A percentile compares a stretch with the other conserved stretches of the same genome.
Conservation (phyloP, 164 flowering plant species). For the Warburgia ugandensis region DNA sequence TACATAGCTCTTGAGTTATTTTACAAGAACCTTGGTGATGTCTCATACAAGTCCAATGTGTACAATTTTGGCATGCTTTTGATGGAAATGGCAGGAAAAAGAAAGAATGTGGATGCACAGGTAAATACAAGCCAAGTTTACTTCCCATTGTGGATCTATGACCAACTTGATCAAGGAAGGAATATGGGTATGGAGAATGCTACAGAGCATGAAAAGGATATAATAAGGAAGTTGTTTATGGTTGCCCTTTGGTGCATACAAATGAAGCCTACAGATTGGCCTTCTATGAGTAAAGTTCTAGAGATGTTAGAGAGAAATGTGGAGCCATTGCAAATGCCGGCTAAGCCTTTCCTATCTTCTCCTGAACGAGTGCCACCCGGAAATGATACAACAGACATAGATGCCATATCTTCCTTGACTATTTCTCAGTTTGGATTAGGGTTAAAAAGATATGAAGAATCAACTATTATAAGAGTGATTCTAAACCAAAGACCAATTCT, state of each 20-base stretch:
- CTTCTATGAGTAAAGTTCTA: constrained; percentile 5
- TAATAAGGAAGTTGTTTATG: not conserved
- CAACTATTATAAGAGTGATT: too few relatives aligned
- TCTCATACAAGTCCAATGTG: constrained; percentile 1
- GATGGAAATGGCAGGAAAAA: constrained; percentile 6
- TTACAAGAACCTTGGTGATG: not conserved
- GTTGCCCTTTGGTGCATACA: constrained; percentile 7
- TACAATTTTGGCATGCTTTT: constrained; percentile 7
- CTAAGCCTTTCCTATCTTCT: constrained; percentile 5
- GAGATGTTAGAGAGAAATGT: constrained; percentile 2
- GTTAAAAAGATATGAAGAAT: too few relatives aligned
- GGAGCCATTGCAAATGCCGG: constrained; percentile 1
- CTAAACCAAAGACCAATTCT: too few relatives aligned
- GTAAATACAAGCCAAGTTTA: constrained; percentile 1
- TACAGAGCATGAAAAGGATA: not conserved
- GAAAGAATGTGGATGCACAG: not conserved
- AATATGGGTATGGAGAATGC: not conserved
- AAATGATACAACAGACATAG: not conserved
- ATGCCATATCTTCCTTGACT: too few relatives aligned
- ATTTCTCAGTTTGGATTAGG: too few relatives aligned
- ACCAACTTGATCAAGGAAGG: not conserved
- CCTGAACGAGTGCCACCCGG: not conserved
- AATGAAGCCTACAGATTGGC: constrained; percentile 4
- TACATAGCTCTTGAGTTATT: constrained; percentile 7
- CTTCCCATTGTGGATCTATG: constrained; percentile 3